These are phyloP conservation scores for Colletotrichum sp. DNA, from an alignment of 2,329 filamentous ascomycete species.

Conservation along the genomic window DNA sequence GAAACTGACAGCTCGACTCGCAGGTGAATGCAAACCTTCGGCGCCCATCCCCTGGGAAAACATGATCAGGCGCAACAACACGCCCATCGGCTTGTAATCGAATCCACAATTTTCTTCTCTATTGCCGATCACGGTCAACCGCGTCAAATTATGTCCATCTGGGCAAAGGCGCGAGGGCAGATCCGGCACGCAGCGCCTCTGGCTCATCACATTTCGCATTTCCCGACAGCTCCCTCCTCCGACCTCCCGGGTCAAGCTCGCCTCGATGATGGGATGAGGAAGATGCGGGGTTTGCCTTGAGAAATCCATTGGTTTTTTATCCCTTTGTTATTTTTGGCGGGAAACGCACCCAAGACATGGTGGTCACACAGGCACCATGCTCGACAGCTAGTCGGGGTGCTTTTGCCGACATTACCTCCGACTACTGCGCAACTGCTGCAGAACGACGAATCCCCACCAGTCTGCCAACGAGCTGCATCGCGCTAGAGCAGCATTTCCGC, in stretches of 20 bases:
- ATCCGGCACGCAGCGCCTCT: neutral
- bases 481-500: constrained; percentile 4
- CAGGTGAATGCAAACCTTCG: constrained; percentile 43
- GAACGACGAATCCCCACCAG: neutral
- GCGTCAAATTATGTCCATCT: neutral
- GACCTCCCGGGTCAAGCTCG: neutral
- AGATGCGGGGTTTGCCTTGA: neutral
- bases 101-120: neutral
- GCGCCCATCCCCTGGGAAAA: constrained; percentile 39
- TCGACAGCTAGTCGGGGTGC: neutral
- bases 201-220: constrained; percentile 7
- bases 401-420: neutral
- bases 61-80: constrained; percentile 39
- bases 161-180: neutral
- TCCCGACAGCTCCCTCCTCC: neutral
- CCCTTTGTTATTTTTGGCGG: neutral
- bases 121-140: neutral
- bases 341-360: neutral
- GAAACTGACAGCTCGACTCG: neutral
- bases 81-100: constrained; percentile 20
- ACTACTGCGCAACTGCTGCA: neutral
- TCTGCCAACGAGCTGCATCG: neutral
- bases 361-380: neutral
- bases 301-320: neutral
- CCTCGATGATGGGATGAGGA: neutral